Base-by-base conservation (phyloP, 257 asterid species). In the Rauvolfia tetraphylla region DNA sequence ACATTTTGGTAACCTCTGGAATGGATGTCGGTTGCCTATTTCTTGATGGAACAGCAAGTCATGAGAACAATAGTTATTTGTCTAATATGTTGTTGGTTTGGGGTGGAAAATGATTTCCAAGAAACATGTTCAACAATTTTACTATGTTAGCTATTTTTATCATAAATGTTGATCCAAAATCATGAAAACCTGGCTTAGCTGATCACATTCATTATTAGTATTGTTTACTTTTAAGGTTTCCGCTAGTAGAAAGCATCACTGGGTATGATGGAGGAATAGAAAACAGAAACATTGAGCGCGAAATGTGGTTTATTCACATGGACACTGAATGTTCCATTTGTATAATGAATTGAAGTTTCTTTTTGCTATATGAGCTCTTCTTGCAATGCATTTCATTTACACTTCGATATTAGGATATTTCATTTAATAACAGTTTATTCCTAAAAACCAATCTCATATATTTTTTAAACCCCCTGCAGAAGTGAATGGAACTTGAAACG, bases 401-500 rank as follows among this genome's bases (percentile, higher is more conserved):
- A 54, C 27, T 6, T 22, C 23, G 61, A 22, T 54, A 23, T 54
- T 54, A 54, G 12, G 61, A 54, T 22, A 23, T 54, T 54, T 54
- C 62, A 56, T 56, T 11, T 29, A 59, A 27, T 34, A 14, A 25
- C 23, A 11, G 17, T 58, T 58, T 58, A 61, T 29, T 61, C 31
- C 68, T 61, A 25, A 61, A 61, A 61, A 61, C 68, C 3, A 59
- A 34, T 58, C 15, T 27, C 13, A 14, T 7, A 25, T 29, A 7
- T 58, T 58, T 10, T 53, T 53, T 6, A 0, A 2, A 14, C 68
- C 46, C 46, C 20, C 27, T 66, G 56, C 66, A 78, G 86, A 71
- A 54, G 29, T 68, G 82, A 65, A 36, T 27, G 57, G 67, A 75
- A 57, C 42, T 51, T 59, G 57, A 77, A 41, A 27, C 62, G 70